Evolutionary conservation across 768 basidiomycete genomes (phyloP), one percentile per base, ranked within the genome.

Genomic region (Lactifluus hygrophoroides): DNA sequence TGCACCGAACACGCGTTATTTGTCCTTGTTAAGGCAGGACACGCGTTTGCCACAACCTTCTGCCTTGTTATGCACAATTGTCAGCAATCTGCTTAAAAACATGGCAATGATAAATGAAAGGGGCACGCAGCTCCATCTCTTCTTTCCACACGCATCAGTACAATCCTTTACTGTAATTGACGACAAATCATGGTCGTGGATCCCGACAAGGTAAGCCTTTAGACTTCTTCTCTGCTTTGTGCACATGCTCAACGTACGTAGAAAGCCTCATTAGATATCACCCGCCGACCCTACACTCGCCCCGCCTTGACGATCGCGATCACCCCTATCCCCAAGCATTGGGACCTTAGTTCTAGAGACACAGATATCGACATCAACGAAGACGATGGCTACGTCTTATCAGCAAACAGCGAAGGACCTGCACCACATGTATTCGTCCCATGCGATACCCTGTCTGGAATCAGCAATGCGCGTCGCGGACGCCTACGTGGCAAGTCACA

Each of bases 351-450:
- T 8, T 47, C 52, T 25, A 25, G 21, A 23, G 25, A 30, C 8
- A 19, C 6, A 9, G 35, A 49, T 7, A 19, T 56, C 14, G 61
- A 64, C 51, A 59, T 64, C 54, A 47, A 58, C 37, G 64, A 51
- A 42, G 61, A 56, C 7, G 64, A 64, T n/a, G 64, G 64, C 1
- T 64, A 64, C 49, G 40, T 56, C 17, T 54, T 64, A 1, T 58
- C 54, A 14, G 61, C 57, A 16, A 56, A 35, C 46, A 54, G 64
- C 32, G 61, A 64, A 40, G 48, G 38, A 28, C 54, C 57, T 16
- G 25, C 25, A 37, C 47, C 35, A 9, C 56, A 50, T 11, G 50
- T 46, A 28, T 46, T 55, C 17, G 19, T 58, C 17, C 57, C 61
- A 9, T 51, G 56, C 56, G 51, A 57, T 5, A 35, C 60, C 27